Evolutionary conservation across 169 alveolate species (phyloP).

Genomic region (Plasmodium yoelii): DNA sequence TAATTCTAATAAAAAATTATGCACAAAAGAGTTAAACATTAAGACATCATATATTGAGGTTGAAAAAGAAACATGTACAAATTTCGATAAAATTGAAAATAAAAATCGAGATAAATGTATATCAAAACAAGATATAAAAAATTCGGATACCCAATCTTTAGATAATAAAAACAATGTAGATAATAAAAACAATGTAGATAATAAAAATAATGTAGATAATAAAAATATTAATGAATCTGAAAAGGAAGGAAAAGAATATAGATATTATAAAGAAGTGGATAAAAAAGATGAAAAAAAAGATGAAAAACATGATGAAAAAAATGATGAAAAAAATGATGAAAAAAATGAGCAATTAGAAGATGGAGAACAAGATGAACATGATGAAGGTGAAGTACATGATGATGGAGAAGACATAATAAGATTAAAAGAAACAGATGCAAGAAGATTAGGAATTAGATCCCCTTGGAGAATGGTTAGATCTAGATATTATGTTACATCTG

Average conservation of each 20-base stretch:
- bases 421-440: constrained; percentile 88
- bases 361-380: constrained; percentile 6
- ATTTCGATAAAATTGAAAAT: not conserved
- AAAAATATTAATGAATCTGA: not conserved
- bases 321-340: not conserved
- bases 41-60: not conserved
- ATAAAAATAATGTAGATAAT: not conserved
- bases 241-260: not conserved
- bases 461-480: constrained; percentile 92
- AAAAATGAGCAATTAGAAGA: not conserved
- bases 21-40: not conserved
- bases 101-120: not conserved
- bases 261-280: not conserved
- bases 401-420: constrained; percentile 86
- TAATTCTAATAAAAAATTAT: not conserved
- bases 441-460: constrained; percentile 86
- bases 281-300: not conserved
- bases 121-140: not conserved
- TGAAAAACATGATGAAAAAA: not conserved
- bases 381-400: constrained; percentile 57
- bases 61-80: not conserved
- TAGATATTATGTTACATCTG: constrained; percentile 92
- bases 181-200: not conserved
- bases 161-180: not conserved
- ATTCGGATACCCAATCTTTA: not conserved